Evolutionary conservation across 495 filamentous ascomycete genomes (phyloP).

Genomic region (Hypoxylon lenormandii): DNA sequence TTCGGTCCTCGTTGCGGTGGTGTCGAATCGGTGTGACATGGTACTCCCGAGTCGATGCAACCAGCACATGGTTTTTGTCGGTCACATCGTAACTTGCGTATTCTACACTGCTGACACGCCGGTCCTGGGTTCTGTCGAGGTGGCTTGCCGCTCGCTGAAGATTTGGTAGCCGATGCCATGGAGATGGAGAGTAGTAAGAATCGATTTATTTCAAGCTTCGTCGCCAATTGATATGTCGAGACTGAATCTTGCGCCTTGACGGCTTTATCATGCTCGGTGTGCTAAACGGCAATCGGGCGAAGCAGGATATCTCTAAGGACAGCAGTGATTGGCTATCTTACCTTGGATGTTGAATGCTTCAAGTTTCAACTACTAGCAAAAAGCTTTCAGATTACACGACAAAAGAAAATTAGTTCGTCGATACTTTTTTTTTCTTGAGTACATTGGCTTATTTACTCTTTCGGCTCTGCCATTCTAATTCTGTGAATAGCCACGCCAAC

Average conservation of each 20-base stretch:
- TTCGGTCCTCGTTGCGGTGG: constrained; percentile 20
- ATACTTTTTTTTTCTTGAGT: neutral
- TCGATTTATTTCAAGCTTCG: neutral
- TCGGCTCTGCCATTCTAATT: neutral
- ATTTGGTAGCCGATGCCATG: constrained; percentile 10
- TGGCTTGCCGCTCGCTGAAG: constrained; percentile 4
- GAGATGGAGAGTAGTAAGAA: neutral
- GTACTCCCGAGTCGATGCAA: constrained; percentile 13
- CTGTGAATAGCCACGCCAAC: neutral
- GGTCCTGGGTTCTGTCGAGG: constrained; percentile 24
- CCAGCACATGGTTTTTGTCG: constrained; percentile 16
- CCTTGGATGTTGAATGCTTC: neutral
- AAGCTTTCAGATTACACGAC: neutral
- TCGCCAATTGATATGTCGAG: neutral
- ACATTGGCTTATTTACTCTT: too few relatives aligned
- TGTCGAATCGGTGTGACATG: constrained; percentile 18
- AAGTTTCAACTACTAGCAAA: neutral
- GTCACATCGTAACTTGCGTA: constrained; percentile 22
- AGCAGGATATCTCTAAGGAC: neutral
- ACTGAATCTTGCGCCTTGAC: neutral
- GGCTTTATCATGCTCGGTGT: neutral
- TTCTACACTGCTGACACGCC: constrained; percentile 17
- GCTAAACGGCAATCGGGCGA: neutral
- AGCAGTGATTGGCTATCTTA: constrained; percentile 3
- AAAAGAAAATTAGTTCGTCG: neutral